These are phyloP conservation scores for Nidularia sp. DNA, from an alignment of 768 basidiomycete genomes.

Conservation along the genomic window DNA sequence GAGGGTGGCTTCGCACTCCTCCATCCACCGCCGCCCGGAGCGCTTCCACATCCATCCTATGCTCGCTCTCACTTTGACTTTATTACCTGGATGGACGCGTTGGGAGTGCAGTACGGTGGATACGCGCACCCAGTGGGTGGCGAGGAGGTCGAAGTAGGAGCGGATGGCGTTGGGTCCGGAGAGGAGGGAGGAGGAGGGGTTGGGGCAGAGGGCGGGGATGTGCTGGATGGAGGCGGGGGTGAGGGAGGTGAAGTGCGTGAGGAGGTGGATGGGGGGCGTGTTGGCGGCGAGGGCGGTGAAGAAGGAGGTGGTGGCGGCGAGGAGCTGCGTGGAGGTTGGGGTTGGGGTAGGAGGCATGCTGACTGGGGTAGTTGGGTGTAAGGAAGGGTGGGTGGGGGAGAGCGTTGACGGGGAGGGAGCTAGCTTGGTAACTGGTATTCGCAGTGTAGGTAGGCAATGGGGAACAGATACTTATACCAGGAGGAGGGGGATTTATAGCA, in stretches of 20 bases:
- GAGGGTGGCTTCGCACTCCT: constrained; percentile 42
- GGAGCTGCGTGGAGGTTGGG: constrained; percentile 15
- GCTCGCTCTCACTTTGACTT: constrained; percentile 30
- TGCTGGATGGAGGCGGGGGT: constrained; percentile 36
- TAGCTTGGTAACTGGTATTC: too few relatives aligned
- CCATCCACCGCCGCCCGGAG: constrained; percentile 37
- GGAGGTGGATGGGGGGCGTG: constrained; percentile 24
- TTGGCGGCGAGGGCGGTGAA: constrained; percentile 32
- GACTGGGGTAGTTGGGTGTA: constrained; percentile 6
- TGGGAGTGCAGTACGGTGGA: constrained; percentile 16
- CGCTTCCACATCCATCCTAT: constrained; percentile 42
- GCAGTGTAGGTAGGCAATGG: too few relatives aligned
- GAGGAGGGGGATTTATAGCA: too few relatives aligned
- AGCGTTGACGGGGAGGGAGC: too few relatives aligned
- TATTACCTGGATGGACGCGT: constrained; percentile 7
- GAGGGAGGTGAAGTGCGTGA: constrained; percentile 34
- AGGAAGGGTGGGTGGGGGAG: neutral
- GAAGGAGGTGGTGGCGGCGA: constrained; percentile 26
- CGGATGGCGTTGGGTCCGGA: constrained; percentile 40
- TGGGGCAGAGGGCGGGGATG: constrained; percentile 26
- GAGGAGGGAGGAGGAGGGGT: constrained; percentile 28
- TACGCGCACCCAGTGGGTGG: constrained; percentile 39
- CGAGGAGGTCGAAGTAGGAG: constrained; percentile 45
- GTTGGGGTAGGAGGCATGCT: constrained; percentile 10
- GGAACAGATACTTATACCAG: too few relatives aligned